Percentiles rank a stretch among this genome's conserved stretches.
Conservation (phyloP, 2,329 filamentous ascomycete species). For the Penicillium sclerotiorum region DNA sequence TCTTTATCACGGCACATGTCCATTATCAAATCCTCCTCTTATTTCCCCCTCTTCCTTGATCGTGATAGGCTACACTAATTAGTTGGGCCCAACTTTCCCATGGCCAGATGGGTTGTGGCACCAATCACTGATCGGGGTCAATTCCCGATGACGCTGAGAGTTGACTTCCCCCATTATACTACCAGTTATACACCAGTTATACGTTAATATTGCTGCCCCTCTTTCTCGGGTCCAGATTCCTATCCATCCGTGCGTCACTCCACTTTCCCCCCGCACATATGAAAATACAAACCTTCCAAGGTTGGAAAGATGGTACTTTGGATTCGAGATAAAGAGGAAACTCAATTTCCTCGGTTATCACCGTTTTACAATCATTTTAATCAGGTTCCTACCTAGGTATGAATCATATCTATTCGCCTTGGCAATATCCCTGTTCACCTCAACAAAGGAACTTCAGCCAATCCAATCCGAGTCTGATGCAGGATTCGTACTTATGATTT, state of each 20-base stretch:
- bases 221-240: constrained; percentile 16
- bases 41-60: not conserved
- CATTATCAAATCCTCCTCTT: not conserved
- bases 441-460: no score
- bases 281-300: not conserved
- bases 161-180: not conserved
- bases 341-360: not conserved
- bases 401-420: no score
- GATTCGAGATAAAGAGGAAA: not conserved
- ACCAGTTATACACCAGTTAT: no score
- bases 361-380: not conserved
- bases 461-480: not conserved
- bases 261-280: constrained; percentile 3
- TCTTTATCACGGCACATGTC: not conserved
- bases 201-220: not conserved
- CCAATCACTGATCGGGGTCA: constrained; percentile 2
- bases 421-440: no score
- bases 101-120: constrained; percentile 4
- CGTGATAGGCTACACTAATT: not conserved
- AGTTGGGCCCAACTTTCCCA: constrained; percentile 4
- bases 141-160: constrained; percentile 13
- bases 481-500: not conserved
- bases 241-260: constrained; percentile 6
- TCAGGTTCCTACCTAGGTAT: no score
- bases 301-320: not conserved